A percentile compares a stretch with the other conserved stretches of the same genome.
phyloP scores from a whole-genome alignment of 495 filamentous ascomycete genomes.

The Apodospora peruviana region DNA sequence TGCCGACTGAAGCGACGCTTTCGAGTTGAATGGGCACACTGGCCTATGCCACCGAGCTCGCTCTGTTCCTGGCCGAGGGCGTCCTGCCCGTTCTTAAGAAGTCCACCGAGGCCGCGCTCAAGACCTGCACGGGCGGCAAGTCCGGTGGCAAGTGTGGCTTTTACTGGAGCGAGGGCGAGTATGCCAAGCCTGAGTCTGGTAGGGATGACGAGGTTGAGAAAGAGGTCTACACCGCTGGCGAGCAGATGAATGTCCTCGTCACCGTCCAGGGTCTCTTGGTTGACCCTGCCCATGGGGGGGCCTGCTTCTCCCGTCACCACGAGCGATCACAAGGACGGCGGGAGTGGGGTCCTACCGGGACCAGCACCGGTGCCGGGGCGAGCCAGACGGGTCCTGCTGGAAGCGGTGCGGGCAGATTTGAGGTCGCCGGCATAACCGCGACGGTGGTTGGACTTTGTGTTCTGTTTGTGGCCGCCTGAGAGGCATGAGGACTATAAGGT shows the following conservation, averaged over 20 bases:
- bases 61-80: background rate
- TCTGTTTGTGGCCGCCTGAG: background rate
- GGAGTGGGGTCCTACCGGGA: background rate
- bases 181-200: background rate
- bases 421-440: background rate
- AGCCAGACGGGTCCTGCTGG: background rate
- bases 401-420: background rate
- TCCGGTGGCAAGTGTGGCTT: background rate
- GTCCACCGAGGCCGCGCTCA: background rate
- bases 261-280: background rate
- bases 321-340: too few species aligned
- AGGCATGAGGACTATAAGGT: background rate
- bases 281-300: background rate
- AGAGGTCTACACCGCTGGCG: background rate
- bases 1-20: conserved; percentile 9
- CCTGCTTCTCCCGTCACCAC: background rate
- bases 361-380: background rate
- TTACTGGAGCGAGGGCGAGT: background rate
- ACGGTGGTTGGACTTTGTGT: background rate
- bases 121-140: background rate
- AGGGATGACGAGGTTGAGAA: too few species aligned
- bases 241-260: background rate
- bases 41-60: background rate
- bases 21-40: conserved; percentile 1
- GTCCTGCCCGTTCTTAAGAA: background rate